phyloP scores from a whole-genome alignment of 768 basidiomycete species.

The Mrakia blollopis region DNA sequence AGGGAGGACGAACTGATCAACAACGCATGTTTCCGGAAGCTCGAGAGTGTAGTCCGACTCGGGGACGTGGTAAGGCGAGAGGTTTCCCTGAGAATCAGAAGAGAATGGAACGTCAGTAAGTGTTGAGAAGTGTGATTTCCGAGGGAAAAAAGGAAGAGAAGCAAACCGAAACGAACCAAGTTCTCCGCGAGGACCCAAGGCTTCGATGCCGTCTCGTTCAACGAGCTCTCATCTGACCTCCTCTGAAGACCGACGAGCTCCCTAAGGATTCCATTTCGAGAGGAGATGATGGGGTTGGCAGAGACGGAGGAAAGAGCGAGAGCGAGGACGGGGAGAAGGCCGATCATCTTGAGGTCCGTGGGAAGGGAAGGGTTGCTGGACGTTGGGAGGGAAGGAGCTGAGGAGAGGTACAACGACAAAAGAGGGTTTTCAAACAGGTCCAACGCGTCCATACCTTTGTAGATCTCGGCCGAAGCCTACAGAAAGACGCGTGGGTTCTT shows the following conservation, averaged over 20 bases:
- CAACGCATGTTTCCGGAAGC: slow-evolving; percentile 19
- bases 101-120: background rate
- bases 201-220: background rate
- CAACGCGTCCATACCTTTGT: background rate
- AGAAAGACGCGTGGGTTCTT: too few species aligned
- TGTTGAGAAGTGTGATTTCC: background rate
- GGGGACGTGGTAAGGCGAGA: slow-evolving; percentile 21
- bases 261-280: background rate
- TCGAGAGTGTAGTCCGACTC: slow-evolving; percentile 17
- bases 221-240: background rate
- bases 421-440: background rate
- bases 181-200: slow-evolving; percentile 1
- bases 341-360: background rate
- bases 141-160: background rate
- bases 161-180: background rate
- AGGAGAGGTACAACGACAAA: background rate
- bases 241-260: background rate
- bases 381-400: background rate
- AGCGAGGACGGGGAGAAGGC: background rate
- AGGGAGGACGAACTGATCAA: slow-evolving; percentile 18
- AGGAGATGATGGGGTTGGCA: slow-evolving; percentile 1
- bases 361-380: background rate
- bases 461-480: slow-evolving; percentile 9
- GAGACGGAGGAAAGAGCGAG: slow-evolving; percentile 1
- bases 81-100: slow-evolving; percentile 11